Conservation (phyloP, 2,329 filamentous ascomycete species). For the Aspergillus brunneoviolaceus region DNA sequence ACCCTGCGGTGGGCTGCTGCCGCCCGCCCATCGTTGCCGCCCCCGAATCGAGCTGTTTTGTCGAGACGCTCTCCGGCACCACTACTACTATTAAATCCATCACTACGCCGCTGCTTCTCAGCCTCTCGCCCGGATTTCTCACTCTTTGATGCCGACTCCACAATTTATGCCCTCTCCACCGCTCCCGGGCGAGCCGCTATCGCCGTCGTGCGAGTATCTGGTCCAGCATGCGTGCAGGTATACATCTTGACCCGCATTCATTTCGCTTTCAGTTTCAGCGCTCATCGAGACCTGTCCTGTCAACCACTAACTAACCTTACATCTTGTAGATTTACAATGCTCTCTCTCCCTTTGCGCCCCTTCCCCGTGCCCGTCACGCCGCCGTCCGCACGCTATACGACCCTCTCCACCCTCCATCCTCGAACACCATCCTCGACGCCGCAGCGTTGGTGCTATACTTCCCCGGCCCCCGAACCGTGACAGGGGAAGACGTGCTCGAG, state of each 20-base stretch:
- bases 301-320: background rate
- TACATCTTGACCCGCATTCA: slow-evolving; percentile 14
- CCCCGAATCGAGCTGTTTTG: slow-evolving; percentile 12
- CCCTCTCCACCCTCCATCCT: slow-evolving; percentile 44
- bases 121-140: slow-evolving; percentile 15
- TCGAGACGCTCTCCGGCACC: slow-evolving; percentile 14
- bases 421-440: slow-evolving; percentile 63
- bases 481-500: slow-evolving; percentile 89
- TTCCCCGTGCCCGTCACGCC: slow-evolving; percentile 64
- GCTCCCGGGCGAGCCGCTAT: slow-evolving; percentile 84
- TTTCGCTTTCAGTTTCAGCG: too few relatives aligned
- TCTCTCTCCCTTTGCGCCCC: slow-evolving; percentile 56
- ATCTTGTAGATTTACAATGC: slow-evolving; percentile 61
- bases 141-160: slow-evolving; percentile 45
- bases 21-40: slow-evolving; percentile 24
- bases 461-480: slow-evolving; percentile 75
- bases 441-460: slow-evolving; percentile 81
- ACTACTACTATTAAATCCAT: slow-evolving; percentile 2
- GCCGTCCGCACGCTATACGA: slow-evolving; percentile 72
- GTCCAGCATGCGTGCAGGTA: slow-evolving; percentile 69
- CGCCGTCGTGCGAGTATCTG: slow-evolving; percentile 84
- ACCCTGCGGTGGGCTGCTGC: slow-evolving; percentile 27
- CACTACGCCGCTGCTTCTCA: slow-evolving; percentile 25
- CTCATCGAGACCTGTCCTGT: background rate
- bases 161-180: slow-evolving; percentile 91